Base-by-base conservation (phyloP, 345 rosid genomes). In the Lepidium sativum region DNA sequence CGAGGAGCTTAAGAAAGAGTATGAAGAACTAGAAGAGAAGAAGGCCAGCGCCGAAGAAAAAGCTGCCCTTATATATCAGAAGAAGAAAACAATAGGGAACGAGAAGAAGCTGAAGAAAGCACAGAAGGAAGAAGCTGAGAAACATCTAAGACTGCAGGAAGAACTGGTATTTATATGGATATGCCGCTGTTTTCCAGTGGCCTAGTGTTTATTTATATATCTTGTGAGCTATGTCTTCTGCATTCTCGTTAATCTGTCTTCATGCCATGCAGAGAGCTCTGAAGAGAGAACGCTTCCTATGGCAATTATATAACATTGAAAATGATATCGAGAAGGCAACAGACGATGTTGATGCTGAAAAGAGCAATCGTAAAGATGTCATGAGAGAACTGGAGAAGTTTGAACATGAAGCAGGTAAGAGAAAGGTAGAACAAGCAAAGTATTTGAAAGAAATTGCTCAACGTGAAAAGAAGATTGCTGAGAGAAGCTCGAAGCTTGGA, bases 121-220 rank as follows among this genome's bases (percentile, higher is more conserved):
- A 59, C 99, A 94, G 75, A 94, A 94, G 81, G 97, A 90, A 81
- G 99, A 94, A 83, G 99, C 96, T 32, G 99, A 94, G 78, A 90
- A 85, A 70, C 96, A 90, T 79, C 72, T 88, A 1, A 85, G 84
- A 48, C 74, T 94, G 78, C 99, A 94, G 74, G 89, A 88, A 6
- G 81, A 86, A 78, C 79, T 94, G 99, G 99, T 94, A 81, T 58
- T 59, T 13, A 50, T 40, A 42, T 21, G 21, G 61, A 54, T 39
- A 43, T 42, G 31, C 9, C 9, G 5, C 4, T 60, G 5, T 54
- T 50, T 41, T 50, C 41, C 51, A 6, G 54, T 13, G 60, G 54
- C 57, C 1, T n/a, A 29, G 27, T 38, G 40, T 61, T 17, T 37
- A 9, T 62, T 20, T 56, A 51, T 27, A 54, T 72, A 10, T 20